Evolutionary conservation across 306 rosid genomes (phyloP).

Genomic region (Argentina anserina): DNA sequence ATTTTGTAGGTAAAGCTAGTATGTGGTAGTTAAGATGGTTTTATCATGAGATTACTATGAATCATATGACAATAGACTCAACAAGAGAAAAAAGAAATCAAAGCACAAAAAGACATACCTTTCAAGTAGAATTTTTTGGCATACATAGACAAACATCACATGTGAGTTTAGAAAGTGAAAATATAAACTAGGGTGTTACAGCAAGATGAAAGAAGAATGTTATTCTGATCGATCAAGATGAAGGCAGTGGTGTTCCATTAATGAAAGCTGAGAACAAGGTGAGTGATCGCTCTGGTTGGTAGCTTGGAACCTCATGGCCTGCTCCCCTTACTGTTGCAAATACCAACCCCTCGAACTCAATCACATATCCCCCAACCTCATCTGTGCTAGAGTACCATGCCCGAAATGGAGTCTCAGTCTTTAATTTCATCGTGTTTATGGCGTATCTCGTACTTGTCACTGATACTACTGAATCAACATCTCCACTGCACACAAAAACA

Average conservation of each 20-base stretch:
- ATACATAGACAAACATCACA: too few species aligned
- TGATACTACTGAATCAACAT: slow-evolving; percentile 46
- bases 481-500: slow-evolving; percentile 41
- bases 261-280: not conserved
- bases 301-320: slow-evolving; percentile 64
- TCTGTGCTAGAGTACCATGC: slow-evolving; percentile 38
- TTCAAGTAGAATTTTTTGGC: too few species aligned
- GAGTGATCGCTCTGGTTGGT: not conserved
- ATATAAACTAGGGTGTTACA: too few species aligned
- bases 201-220: too few species aligned
- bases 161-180: too few species aligned
- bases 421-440: slow-evolving; percentile 37
- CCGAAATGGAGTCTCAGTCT: slow-evolving; percentile 34
- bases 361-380: slow-evolving; percentile 60
- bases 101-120: too few species aligned
- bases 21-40: too few species aligned
- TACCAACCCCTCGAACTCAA: slow-evolving; percentile 49
- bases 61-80: too few species aligned
- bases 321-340: slow-evolving; percentile 69
- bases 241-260: not conserved
- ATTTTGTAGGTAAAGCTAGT: too few species aligned
- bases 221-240: not conserved
- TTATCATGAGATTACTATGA: too few species aligned
- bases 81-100: too few species aligned
- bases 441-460: slow-evolving; percentile 49